Evolutionary conservation across 2,329 filamentous ascomycete species (phyloP).

Genomic region (Venturia asperata): DNA sequence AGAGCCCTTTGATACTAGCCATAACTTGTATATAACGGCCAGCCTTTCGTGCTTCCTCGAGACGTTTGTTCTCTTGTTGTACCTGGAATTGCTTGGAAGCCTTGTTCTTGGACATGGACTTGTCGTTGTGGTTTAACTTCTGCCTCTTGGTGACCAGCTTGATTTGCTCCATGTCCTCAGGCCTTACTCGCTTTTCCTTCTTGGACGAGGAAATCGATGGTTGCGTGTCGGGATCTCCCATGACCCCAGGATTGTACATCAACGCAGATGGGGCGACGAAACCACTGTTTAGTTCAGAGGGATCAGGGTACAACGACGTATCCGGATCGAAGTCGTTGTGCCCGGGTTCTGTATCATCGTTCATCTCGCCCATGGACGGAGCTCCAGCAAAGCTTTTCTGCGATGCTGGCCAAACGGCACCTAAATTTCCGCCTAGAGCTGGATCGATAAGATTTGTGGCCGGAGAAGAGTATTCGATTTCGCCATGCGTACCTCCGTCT

Average conservation of each 20-base stretch:
- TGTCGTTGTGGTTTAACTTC: conserved; percentile 24
- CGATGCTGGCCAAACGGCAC: conserved; percentile 1
- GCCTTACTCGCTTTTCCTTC: conserved; percentile 30
- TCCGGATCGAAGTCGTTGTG: not conserved
- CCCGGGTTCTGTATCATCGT: too few relatives aligned
- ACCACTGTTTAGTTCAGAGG: conserved; percentile 10
- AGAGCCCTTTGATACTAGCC: conserved; percentile 40
- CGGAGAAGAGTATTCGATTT: conserved; percentile 38
- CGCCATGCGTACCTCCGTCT: conserved; percentile 27
- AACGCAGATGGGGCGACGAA: conserved; percentile 21
- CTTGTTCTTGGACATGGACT: conserved; percentile 31
- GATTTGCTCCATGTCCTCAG: conserved; percentile 27
- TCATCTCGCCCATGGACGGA: not conserved
- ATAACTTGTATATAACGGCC: conserved; percentile 41
- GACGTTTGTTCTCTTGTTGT: conserved; percentile 39
- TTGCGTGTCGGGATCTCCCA: conserved; percentile 15
- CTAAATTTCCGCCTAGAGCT: conserved; percentile 22
- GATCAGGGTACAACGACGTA: conserved; percentile 12
- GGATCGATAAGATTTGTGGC: conserved; percentile 31
- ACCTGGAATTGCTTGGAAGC: conserved; percentile 43
- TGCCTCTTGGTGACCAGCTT: conserved; percentile 25
- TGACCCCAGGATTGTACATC: conserved; percentile 2
- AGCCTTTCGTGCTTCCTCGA: conserved; percentile 37
- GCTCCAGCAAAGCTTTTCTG: conserved; percentile 6
- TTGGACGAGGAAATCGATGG: conserved; percentile 26